phyloP scores from a whole-genome alignment of 2,329 filamentous ascomycete species.

The Lizonia empirigonia region DNA sequence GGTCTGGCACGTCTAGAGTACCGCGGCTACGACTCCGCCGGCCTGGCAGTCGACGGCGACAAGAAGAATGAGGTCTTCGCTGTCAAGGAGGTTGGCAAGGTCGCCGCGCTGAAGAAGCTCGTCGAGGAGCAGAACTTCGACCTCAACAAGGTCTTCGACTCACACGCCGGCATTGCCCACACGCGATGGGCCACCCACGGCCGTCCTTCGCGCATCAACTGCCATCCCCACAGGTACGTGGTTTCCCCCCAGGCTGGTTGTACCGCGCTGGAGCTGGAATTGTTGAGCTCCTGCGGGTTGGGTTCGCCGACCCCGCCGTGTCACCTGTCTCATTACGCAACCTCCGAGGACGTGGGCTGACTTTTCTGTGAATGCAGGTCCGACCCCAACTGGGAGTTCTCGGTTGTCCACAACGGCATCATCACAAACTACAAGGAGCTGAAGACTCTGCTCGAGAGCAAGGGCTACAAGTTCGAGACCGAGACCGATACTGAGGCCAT shows the following conservation, averaged over 20 bases:
- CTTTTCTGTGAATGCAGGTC: slow-evolving; percentile 63
- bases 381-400: slow-evolving; percentile 93
- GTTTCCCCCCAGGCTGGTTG: slow-evolving; percentile 51
- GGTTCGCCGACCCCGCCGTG: slow-evolving; percentile 14
- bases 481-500: slow-evolving; percentile 99
- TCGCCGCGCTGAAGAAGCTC: slow-evolving; percentile 92
- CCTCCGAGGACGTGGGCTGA: slow-evolving; percentile 3
- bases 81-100: slow-evolving; percentile 99
- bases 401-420: slow-evolving; percentile 98
- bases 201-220: slow-evolving; percentile 90
- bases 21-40: slow-evolving; percentile 97
- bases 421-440: slow-evolving; percentile 99
- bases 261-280: slow-evolving; percentile 6
- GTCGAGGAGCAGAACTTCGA: slow-evolving; percentile 84
- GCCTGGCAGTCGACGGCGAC: slow-evolving; percentile 93
- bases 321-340: slow-evolving; percentile 11
- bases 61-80: slow-evolving; percentile 98
- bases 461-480: slow-evolving; percentile 98
- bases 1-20: slow-evolving; percentile 96
- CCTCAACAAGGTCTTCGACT: slow-evolving; percentile 92
- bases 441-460: slow-evolving; percentile 87
- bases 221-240: slow-evolving; percentile 93
- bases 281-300: slow-evolving; percentile 13
- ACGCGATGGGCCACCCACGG: slow-evolving; percentile 99
- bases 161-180: slow-evolving; percentile 97